Evolutionary conservation across 306 rosid species (phyloP).

Genomic region (Lablab purpureus): DNA sequence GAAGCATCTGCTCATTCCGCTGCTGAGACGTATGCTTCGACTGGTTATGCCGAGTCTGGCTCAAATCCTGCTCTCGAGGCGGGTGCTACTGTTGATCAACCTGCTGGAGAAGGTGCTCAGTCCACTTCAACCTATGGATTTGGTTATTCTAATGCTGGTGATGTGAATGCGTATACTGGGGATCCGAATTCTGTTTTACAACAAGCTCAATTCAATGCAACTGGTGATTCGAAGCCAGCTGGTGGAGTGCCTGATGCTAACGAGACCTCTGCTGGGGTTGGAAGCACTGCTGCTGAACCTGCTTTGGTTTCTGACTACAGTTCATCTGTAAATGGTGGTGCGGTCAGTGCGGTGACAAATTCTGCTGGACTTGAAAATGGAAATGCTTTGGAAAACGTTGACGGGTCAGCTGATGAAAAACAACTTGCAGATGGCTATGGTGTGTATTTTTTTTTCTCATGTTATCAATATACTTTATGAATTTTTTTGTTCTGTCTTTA

Average conservation of each 20-base stretch:
- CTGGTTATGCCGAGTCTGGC: constrained; percentile 60
- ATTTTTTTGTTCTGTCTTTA: not conserved
- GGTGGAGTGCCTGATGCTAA: constrained; percentile 49
- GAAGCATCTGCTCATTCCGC: constrained; percentile 53
- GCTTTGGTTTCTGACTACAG: constrained; percentile 50
- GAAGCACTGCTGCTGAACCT: constrained; percentile 49
- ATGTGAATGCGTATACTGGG: constrained; percentile 51
- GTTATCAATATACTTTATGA: not conserved
- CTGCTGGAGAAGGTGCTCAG: constrained; percentile 54
- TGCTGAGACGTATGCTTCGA: constrained; percentile 51
- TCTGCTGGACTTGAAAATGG: constrained; percentile 66
- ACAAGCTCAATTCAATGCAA: constrained; percentile 57
- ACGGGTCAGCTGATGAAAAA: constrained; percentile 61
- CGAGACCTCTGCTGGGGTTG: constrained; percentile 49
- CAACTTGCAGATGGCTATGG: constrained; percentile 79
- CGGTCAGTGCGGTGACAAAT: constrained; percentile 40
- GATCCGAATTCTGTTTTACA: constrained; percentile 62
- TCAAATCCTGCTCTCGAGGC: constrained; percentile 51
- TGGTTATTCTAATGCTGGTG: constrained; percentile 55
- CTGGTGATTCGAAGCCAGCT: constrained; percentile 50
- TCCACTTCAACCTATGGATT: constrained; percentile 44
- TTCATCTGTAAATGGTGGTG: constrained; percentile 64
- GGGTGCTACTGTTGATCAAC: constrained; percentile 43
- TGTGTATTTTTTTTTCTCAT: constrained; percentile 34
- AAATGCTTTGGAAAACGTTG: constrained; percentile 57